Conservation (phyloP, 225 moss, liverwort and hornwort genomes). For the Bryoerythrophyllum caledonicum region DNA sequence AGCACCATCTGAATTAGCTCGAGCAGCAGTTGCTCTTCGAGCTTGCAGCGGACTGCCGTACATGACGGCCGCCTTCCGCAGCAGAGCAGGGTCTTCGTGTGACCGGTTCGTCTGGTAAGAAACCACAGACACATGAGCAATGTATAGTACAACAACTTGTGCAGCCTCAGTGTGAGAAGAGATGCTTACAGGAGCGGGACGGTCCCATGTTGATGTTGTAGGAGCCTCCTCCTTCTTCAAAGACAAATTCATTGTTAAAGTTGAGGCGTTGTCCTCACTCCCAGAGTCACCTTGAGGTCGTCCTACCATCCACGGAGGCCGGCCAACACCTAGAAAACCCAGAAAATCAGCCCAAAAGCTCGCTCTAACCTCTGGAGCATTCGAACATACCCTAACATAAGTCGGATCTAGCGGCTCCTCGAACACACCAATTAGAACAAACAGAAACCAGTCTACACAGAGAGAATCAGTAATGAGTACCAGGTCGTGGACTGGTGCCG, state of each 20-base stretch:
- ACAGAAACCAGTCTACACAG: no score
- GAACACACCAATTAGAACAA: no score
- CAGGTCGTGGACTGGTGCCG: no score
- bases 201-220: background rate
- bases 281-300: background rate
- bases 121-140: background rate
- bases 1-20: background rate
- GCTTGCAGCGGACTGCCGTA: slow-evolving; percentile 13
- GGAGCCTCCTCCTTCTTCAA: slow-evolving; percentile 14
- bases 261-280: slow-evolving; percentile 6
- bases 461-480: no score
- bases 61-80: slow-evolving; percentile 30
- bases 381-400: no score
- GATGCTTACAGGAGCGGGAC: slow-evolving; percentile 10
- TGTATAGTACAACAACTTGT: no score
- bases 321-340: background rate
- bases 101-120: no score
- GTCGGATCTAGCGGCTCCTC: no score
- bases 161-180: background rate
- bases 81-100: slow-evolving; percentile 15
- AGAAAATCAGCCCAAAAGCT: background rate
- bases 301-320: slow-evolving; percentile 7
- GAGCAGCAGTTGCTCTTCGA: background rate
- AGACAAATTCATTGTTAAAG: background rate
- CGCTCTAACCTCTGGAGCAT: no score